Base-by-base conservation (phyloP, 2,329 filamentous ascomycete genomes). In the Drechslerella dactyloides region DNA sequence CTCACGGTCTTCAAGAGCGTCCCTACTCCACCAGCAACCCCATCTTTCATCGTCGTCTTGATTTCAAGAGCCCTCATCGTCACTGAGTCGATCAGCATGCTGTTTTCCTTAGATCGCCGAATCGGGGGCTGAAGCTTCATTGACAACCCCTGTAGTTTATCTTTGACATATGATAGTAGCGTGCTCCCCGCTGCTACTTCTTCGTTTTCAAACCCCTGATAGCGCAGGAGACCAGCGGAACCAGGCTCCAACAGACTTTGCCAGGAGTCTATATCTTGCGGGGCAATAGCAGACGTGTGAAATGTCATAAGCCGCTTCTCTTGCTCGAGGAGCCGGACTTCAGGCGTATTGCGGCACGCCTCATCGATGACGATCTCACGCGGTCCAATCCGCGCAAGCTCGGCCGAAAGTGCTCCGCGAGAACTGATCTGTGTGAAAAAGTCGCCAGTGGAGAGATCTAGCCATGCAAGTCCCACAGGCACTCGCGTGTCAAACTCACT, bases 391-490 rank as follows among this genome's bases (percentile, higher is more conserved):
- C 93, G 87, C 27, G 93, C 90, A 56, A 97, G 82, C 19, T 90
- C 87, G 8, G 93, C 91, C n/a, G 90, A 84, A 2, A 99, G 81
- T 61, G 88, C 87, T 55, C 85, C 82, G 6, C 93, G 80, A 19
- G 88, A 87, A 0, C 90, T 88, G 17, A 82, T 83, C 78, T 97
- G 92, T 0, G 92, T 96, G 77, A 88, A 91, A 80, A 99, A 99
- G 76, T 93, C 90, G 13, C 94, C 94, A 1, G 94, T 99, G 7
- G 94, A 97, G 24, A 97, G 81, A 80, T 99, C 94, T 52, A 97
- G 82, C 94, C 94, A 99, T 44, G 94, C 90, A 55, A 99, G 82
- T 1, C 94, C 94, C 64, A 96, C 82, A 24, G 66, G 63, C 4
- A 40, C 11, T 17, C 63, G 54, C n/a, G 40, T 42, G 27, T 70